Conservation (phyloP, 768 basidiomycete species). For the Mycena indigotica region DNA sequence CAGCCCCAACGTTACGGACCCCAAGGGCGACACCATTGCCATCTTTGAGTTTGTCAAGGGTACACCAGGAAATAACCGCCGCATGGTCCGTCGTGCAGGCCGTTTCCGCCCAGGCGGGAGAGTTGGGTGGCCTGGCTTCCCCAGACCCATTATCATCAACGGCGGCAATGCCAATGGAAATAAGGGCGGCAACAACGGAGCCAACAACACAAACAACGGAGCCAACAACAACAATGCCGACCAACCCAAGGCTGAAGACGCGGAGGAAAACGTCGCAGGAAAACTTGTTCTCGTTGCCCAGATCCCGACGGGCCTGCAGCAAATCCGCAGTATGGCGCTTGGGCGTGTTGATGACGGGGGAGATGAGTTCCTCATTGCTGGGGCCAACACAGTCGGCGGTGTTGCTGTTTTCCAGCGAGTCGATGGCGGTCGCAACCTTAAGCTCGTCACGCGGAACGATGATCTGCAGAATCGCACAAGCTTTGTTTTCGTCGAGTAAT, state of each 20-base stretch:
- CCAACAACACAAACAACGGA: too few relatives aligned
- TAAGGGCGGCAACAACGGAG: background rate
- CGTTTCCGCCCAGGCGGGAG: background rate
- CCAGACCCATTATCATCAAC: too few relatives aligned
- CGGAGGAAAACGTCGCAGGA: constrained; percentile 2
- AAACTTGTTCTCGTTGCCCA: constrained; percentile 47
- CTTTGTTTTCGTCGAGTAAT: constrained; percentile 41
- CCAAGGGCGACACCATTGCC: constrained; percentile 58
- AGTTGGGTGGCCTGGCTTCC: too few relatives aligned
- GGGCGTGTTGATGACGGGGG: constrained; percentile 42
- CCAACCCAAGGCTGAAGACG: too few relatives aligned
- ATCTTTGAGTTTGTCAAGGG: constrained; percentile 48
- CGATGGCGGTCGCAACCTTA: constrained; percentile 41
- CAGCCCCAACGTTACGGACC: constrained; percentile 42
- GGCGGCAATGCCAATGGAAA: constrained; percentile 2
- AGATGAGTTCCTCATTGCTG: constrained; percentile 44
- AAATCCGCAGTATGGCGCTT: constrained; percentile 57
- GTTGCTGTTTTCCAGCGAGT: constrained; percentile 47
- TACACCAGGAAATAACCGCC: constrained; percentile 15
- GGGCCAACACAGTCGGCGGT: constrained; percentile 35
- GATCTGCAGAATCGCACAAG: constrained; percentile 40
- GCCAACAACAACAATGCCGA: too few relatives aligned
- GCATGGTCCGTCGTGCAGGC: constrained; percentile 21
- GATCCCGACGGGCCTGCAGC: constrained; percentile 55
- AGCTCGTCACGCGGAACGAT: constrained; percentile 41